Conservation (phyloP, 2,329 filamentous ascomycete genomes). For the Sporothrix brunneoviolacea region DNA sequence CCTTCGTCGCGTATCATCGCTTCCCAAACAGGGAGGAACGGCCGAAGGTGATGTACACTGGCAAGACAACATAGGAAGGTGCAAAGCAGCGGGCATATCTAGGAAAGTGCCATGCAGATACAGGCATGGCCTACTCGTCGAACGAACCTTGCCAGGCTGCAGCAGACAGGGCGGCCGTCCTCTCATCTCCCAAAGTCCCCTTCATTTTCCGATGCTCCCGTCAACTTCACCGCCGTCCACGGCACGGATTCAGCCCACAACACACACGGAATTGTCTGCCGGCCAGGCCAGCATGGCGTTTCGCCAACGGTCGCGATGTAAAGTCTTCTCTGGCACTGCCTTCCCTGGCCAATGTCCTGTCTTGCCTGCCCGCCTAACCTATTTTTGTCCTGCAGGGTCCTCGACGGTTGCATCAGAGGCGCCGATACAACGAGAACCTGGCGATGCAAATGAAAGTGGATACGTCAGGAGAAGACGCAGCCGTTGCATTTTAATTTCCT, state of each 20-base stretch:
- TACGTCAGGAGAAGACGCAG: neutral
- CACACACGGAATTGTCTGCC: no score
- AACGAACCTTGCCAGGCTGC: no score
- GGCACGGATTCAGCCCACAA: no score
- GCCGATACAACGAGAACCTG: neutral
- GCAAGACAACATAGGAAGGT: slow-evolving; percentile 10
- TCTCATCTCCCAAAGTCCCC: neutral
- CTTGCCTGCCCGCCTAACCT: neutral
- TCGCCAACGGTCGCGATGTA: neutral
- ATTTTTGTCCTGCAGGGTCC: slow-evolving; percentile 6
- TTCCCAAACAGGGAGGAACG: slow-evolving; percentile 8
- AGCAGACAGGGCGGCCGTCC: no score
- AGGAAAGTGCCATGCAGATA: slow-evolving; percentile 8
- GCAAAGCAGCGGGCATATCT: neutral
- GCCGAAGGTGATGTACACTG: neutral
- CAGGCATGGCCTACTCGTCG: neutral
- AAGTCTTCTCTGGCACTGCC: neutral
- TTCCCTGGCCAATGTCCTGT: neutral
- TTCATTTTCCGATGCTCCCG: no score
- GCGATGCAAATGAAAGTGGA: neutral
- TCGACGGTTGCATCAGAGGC: neutral
- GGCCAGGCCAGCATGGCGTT: neutral
- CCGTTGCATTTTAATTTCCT: neutral
- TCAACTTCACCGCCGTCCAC: no score
- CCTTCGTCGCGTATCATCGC: neutral